These are phyloP conservation scores for Gamsiella multidivaricata DNA, from an alignment of 192 early-diverging fungal genomes.

Conservation along the genomic window DNA sequence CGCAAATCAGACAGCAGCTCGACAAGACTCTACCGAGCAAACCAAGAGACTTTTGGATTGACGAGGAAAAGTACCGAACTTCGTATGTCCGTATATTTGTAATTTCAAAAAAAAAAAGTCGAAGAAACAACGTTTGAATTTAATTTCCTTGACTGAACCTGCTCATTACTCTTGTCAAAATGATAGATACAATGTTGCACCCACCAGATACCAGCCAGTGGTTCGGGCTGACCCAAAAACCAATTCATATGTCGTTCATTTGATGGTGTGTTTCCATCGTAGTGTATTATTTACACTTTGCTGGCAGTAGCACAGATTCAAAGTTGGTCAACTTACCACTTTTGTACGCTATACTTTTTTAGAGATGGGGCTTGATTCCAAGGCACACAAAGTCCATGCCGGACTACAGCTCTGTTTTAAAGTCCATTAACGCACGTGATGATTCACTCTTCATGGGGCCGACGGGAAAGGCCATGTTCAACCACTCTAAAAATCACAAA, in stretches of 20 bases:
- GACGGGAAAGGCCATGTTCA: slow-evolving; percentile 60
- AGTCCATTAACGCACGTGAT: slow-evolving; percentile 66
- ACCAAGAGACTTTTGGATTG: slow-evolving; percentile 42
- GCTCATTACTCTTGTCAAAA: not conserved
- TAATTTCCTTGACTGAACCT: not conserved
- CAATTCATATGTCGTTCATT: slow-evolving; percentile 46
- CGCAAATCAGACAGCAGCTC: slow-evolving; percentile 37
- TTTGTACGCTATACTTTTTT: not conserved
- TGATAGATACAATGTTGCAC: slow-evolving; percentile 61
- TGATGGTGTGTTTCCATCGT: slow-evolving; percentile 52
- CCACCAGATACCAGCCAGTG: slow-evolving; percentile 58
- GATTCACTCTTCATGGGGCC: slow-evolving; percentile 57
- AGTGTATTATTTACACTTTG: not conserved
- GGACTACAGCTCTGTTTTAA: slow-evolving; percentile 39
- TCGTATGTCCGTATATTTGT: slow-evolving; percentile 29
- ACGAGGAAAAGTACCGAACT: slow-evolving; percentile 44
- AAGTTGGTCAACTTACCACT: not conserved
- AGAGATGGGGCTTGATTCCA: slow-evolving; percentile 69
- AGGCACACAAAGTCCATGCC: slow-evolving; percentile 53
- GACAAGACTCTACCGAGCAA: slow-evolving; percentile 32
- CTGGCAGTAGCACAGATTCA: too few relatives aligned
- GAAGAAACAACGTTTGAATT: not conserved
- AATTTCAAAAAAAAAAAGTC: not conserved
- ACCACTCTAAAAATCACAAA: slow-evolving; percentile 57
- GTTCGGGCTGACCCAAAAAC: slow-evolving; percentile 33